Base-by-base conservation (phyloP, 176 grass and related monocot species). In the Cenchrus americanus region DNA sequence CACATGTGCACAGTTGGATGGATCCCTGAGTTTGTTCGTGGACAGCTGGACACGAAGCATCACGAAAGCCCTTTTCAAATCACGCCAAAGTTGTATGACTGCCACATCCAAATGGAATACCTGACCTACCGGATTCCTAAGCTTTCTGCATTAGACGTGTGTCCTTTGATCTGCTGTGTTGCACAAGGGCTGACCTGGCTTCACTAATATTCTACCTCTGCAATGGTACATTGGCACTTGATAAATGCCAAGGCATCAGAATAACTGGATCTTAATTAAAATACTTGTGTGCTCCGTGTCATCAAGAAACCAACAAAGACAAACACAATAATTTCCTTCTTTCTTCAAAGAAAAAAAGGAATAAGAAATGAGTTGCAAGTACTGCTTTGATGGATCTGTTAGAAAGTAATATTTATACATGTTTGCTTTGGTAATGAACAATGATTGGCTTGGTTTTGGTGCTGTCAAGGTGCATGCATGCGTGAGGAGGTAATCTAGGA, bases 71-170 rank as follows among this genome's bases (percentile, higher is more conserved):
- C 30, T 37, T 54, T 19, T 67, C 21, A 61, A 61, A 24, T n/a
- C 58, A 61, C 6, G 10, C 3, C 58, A 3, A 24, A 61, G 3
- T 5, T 61, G 10, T 61, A 24, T 61, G 58, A 61, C 54, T 68
- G 76, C 54, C 62, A 66, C 54, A 70, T 64, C 30, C 32, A 69
- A 44, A 44, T 8, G 43, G 43, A 44, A 69, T 46, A 8, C 80
- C 78, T 77, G 23, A 65, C 72, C 83, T 64, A 66, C 41, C 19
- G 79, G 73, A 90, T 90, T 90, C 83, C 88, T 73, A 71, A 90
- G 21, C 48, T 86, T 57, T 82, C 34, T 66, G 51, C 79, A 67
- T 4, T 22, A 8, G 88, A 78, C 88, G 81, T 72, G 83, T 90
- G 88, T 86, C 88, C 83, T 64, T 24, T 4, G 27, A 21, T 14